phyloP scores from a whole-genome alignment of 116 monocot species.

The Dioscorea cayenensis region DNA sequence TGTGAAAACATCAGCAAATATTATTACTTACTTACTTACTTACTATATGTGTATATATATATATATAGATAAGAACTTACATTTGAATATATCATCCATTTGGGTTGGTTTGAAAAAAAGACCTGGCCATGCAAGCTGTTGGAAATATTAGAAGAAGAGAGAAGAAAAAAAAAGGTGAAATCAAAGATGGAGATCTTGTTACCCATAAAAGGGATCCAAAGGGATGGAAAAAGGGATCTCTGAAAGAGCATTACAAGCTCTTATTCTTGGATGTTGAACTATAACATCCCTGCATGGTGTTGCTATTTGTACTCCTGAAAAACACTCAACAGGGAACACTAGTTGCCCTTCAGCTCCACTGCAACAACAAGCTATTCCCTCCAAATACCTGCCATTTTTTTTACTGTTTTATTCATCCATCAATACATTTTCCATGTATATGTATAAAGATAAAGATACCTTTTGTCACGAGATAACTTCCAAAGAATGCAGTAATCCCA shows the following conservation, averaged over 20 bases:
- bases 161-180: not conserved
- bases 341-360: conserved; percentile 28
- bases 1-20: not conserved
- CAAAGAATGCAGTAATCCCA: conserved; percentile 86
- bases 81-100: conserved; percentile 26
- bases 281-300: conserved; percentile 40
- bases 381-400: conserved; percentile 33
- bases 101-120: conserved; percentile 56
- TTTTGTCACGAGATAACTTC: conserved; percentile 62
- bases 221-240: conserved; percentile 56
- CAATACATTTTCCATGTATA: not conserved
- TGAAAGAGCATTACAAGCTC: conserved; percentile 47
- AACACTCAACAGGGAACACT: not conserved
- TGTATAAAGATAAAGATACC: conserved; percentile 9
- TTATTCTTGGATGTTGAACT: conserved; percentile 41
- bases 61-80: not conserved
- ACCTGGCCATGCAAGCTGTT: conserved; percentile 57
- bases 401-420: too few relatives aligned
- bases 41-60: conserved; percentile 3
- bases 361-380: conserved; percentile 63
- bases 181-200: not conserved
- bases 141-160: not conserved
- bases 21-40: conserved; percentile 30
- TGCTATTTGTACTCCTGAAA: not conserved
- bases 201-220: conserved; percentile 44